phyloP scores from a whole-genome alignment of 202 grass and related monocot species.

The Cymbopogon flexuosus region DNA sequence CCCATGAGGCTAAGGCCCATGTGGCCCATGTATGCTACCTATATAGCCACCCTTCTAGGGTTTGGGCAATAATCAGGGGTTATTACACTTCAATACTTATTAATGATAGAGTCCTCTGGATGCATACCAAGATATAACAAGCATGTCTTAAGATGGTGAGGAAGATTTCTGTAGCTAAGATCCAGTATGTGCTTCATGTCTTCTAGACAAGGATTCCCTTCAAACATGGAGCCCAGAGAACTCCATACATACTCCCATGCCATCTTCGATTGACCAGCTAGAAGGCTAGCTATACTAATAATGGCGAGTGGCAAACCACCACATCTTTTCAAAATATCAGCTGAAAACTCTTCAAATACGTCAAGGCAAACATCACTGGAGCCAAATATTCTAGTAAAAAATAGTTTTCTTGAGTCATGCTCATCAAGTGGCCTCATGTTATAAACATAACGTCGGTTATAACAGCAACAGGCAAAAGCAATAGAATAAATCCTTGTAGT shows the following conservation, averaged over 20 bases:
- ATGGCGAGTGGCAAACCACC: neutral
- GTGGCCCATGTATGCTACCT: no score
- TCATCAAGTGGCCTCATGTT: neutral
- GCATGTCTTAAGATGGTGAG: constrained; percentile 25
- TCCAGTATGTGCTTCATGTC: neutral
- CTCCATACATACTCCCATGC: neutral
- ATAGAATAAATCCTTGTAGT: neutral
- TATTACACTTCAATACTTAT: neutral
- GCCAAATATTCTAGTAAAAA: constrained; percentile 9
- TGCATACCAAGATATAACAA: constrained; percentile 10
- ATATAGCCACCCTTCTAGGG: no score
- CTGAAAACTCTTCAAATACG: neutral
- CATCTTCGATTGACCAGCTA: neutral
- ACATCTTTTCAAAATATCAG: constrained; percentile 7
- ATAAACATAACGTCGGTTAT: neutral
- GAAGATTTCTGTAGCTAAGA: neutral
- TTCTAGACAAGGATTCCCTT: neutral
- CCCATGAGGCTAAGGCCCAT: no score
- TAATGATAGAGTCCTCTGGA: neutral
- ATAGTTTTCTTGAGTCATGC: neutral
- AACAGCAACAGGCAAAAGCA: neutral
- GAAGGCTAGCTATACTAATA: constrained; percentile 18
- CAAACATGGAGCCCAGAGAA: constrained; percentile 2
- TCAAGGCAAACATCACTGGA: neutral
- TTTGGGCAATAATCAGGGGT: no score